Conservation (phyloP, 768 basidiomycete genomes). For the Russula olivacea region DNA sequence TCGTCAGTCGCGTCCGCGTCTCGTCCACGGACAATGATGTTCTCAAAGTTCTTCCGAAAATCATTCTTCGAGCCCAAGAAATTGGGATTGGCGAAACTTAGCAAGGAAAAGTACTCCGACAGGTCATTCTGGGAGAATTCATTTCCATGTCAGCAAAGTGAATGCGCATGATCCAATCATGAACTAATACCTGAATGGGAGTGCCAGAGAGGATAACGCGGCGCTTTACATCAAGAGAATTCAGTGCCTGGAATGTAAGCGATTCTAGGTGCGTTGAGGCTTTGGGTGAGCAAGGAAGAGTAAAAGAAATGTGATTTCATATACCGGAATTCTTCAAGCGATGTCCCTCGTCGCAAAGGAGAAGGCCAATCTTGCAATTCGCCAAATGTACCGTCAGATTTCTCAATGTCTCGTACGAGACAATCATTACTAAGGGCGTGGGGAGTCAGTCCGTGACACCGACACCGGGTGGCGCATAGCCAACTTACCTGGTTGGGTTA, state of each 20-base stretch:
- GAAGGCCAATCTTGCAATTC: constrained; percentile 75
- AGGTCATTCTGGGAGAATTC: constrained; percentile 64
- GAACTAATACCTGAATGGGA: constrained; percentile 65
- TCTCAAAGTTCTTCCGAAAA: constrained; percentile 94
- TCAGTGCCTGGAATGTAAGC: constrained; percentile 79
- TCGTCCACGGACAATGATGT: constrained; percentile 82
- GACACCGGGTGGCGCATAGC: background rate
- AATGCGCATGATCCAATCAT: background rate
- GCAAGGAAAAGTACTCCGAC: constrained; percentile 88
- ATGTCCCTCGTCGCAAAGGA: constrained; percentile 98
- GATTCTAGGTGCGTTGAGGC: constrained; percentile 49
- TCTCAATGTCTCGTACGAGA: constrained; percentile 94
- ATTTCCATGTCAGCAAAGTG: background rate
- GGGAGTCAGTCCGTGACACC: background rate
- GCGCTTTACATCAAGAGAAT: constrained; percentile 75
- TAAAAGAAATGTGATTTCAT: constrained; percentile 24
- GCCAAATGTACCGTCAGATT: constrained; percentile 71
- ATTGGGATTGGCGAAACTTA: constrained; percentile 90
- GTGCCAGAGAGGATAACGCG: constrained; percentile 93
- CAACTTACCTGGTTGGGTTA: constrained; percentile 78
- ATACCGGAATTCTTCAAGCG: constrained; percentile 93
- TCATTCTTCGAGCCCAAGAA: constrained; percentile 84
- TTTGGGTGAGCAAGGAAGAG: constrained; percentile 2
- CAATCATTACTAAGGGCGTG: constrained; percentile 77
- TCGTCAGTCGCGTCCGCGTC: constrained; percentile 80